Conservation (phyloP, 345 rosid species). For the Melaleuca quinquenervia region DNA sequence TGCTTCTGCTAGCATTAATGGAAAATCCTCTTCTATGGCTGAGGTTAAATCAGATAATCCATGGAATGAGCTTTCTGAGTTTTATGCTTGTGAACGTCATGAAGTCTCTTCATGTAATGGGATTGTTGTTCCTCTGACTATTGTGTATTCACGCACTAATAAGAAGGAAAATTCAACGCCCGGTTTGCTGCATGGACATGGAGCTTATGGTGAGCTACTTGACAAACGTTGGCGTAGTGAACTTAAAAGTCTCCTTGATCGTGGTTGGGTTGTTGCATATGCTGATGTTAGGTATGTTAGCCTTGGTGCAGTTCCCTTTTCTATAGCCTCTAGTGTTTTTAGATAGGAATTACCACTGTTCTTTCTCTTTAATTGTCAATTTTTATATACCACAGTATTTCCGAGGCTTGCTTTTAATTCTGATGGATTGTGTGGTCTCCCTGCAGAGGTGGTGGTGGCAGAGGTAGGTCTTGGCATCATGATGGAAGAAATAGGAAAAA, state of each 20-base stretch:
- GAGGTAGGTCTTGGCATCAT: slow-evolving; percentile 78
- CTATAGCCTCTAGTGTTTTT: not conserved
- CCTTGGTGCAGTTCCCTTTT: not conserved
- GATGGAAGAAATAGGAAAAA: slow-evolving; percentile 62
- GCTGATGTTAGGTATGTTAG: slow-evolving; percentile 86
- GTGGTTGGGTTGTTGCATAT: slow-evolving; percentile 93
- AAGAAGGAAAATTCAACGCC: slow-evolving; percentile 35
- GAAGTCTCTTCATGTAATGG: slow-evolving; percentile 72
- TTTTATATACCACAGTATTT: not conserved
- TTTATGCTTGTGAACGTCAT: slow-evolving; percentile 65
- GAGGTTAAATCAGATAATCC: slow-evolving; percentile 46
- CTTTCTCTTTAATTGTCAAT: not conserved
- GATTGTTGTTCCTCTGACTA: slow-evolving; percentile 61
- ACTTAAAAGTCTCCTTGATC: slow-evolving; percentile 94
- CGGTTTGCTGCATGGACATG: slow-evolving; percentile 85
- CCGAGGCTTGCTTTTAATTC: not conserved
- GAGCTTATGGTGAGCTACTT: slow-evolving; percentile 89
- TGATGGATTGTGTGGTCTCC: slow-evolving; percentile 2
- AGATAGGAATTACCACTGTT: not conserved
- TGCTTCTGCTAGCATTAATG: slow-evolving; percentile 26
- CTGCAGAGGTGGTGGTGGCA: slow-evolving; percentile 88
- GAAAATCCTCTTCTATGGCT: slow-evolving; percentile 18
- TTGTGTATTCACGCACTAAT: slow-evolving; percentile 51
- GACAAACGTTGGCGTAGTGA: slow-evolving; percentile 91
- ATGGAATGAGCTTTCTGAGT: slow-evolving; percentile 93